Conservation (phyloP, 257 asterid species). For the Cynanchum wilfordii region DNA sequence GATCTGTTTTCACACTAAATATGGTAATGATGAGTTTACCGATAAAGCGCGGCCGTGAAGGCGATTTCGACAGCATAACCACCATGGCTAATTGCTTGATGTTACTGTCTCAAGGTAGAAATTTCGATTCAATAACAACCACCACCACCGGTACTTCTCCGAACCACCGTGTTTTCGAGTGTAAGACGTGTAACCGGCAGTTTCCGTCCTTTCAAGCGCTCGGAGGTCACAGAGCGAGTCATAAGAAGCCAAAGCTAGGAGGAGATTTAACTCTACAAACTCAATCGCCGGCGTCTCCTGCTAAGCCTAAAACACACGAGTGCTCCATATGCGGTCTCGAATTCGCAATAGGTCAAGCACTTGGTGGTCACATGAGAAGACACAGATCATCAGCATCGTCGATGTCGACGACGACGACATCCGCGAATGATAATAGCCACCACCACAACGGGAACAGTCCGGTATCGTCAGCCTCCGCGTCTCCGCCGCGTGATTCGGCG, state of each 20-base stretch:
- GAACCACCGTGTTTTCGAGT: slow-evolving; percentile 34
- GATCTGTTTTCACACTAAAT: background rate
- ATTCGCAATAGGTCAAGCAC: slow-evolving; percentile 37
- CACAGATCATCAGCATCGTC: slow-evolving; percentile 17
- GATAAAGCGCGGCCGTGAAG: slow-evolving; percentile 24
- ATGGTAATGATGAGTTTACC: slow-evolving; percentile 13
- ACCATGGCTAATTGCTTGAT: slow-evolving; percentile 35
- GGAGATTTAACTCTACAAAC: slow-evolving; percentile 20
- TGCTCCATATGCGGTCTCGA: slow-evolving; percentile 39
- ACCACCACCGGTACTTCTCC: background rate
- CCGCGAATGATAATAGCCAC: background rate
- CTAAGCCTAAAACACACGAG: slow-evolving; percentile 32
- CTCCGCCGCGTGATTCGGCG: background rate
- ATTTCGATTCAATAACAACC: background rate
- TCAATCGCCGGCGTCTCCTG: slow-evolving; percentile 10
- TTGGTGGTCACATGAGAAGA: slow-evolving; percentile 45
- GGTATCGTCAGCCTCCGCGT: background rate
- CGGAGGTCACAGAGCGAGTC: slow-evolving; percentile 46
- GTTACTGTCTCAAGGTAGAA: slow-evolving; percentile 18
- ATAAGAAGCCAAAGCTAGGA: slow-evolving; percentile 30
- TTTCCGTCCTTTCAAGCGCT: slow-evolving; percentile 42
- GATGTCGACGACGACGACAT: no score
- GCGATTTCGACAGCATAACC: slow-evolving; percentile 16
- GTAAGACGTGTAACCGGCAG: slow-evolving; percentile 36
- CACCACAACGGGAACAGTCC: background rate